phyloP scores from a whole-genome alignment of 768 basidiomycete genomes.

The Dacryopinax primogenitus region DNA sequence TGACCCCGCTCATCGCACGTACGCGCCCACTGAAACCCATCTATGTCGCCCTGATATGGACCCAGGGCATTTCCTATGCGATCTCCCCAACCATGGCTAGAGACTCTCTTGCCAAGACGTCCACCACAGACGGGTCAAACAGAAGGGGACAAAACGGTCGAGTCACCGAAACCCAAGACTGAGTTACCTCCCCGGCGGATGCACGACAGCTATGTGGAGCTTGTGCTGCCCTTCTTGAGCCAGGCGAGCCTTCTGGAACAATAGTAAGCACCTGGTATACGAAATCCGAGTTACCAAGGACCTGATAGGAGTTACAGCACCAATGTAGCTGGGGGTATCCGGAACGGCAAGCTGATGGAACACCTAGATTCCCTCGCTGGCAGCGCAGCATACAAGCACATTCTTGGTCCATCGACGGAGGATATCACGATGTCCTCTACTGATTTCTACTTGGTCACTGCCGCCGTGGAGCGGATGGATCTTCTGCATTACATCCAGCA shows the following conservation, averaged over 20 bases:
- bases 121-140: background rate
- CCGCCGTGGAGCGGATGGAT: conserved; percentile 68
- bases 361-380: conserved; percentile 77
- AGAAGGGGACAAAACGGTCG: background rate
- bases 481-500: conserved; percentile 43
- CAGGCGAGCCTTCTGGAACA: background rate
- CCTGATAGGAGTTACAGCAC: conserved; percentile 23
- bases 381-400: conserved; percentile 70
- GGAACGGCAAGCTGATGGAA: conserved; percentile 63
- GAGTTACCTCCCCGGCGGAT: conserved; percentile 39
- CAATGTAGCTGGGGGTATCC: conserved; percentile 56
- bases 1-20: background rate
- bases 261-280: background rate
- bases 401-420: conserved; percentile 52
- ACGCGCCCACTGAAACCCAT: background rate
- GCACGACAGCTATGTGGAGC: conserved; percentile 47
- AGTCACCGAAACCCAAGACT: background rate
- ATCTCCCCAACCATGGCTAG: conserved; percentile 5
- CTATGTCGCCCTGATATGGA: background rate
- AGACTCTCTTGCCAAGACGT: background rate
- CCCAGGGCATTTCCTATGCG: background rate
- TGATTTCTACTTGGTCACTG: conserved; percentile 65
- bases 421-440: conserved; percentile 20
- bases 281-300: background rate
- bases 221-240: background rate